Evolutionary conservation across 192 early-diverging fungal genomes (phyloP).

Genomic region (Geosiphon pyriformis): DNA sequence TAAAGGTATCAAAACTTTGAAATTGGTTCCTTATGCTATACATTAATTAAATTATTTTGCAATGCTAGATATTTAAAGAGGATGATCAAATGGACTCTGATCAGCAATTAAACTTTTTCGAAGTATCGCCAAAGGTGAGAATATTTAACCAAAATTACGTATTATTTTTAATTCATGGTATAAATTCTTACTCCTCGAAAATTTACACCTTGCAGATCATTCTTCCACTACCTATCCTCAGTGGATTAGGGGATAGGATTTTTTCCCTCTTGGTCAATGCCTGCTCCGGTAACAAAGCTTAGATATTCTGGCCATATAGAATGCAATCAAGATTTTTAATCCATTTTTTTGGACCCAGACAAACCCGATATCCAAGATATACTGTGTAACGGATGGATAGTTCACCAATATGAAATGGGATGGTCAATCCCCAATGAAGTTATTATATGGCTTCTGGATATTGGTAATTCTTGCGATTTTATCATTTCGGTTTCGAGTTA

Average conservation of each 20-base stretch:
- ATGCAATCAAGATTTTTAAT: too few relatives aligned
- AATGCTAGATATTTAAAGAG: slow-evolving; percentile 6
- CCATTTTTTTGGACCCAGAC: background rate
- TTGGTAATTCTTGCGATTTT: slow-evolving; percentile 7
- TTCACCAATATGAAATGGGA: slow-evolving; percentile 8
- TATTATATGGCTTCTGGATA: slow-evolving; percentile 6
- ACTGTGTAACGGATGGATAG: slow-evolving; percentile 10
- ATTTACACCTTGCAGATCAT: background rate
- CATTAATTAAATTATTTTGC: background rate
- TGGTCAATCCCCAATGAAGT: background rate
- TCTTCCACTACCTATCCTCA: background rate
- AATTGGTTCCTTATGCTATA: too few relatives aligned
- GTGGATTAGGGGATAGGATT: background rate
- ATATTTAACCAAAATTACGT: background rate
- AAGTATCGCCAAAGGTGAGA: background rate
- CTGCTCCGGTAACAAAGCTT: slow-evolving; percentile 1
- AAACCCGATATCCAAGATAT: background rate
- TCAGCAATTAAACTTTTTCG: slow-evolving; percentile 9
- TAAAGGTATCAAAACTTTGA: slow-evolving; percentile 9
- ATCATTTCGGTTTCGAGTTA: background rate
- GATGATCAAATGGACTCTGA: background rate
- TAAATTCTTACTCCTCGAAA: background rate
- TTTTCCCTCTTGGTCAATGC: background rate
- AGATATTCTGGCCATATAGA: background rate
- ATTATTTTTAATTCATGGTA: background rate